Percentiles rank a stretch among this genome's conserved stretches.
These are phyloP conservation scores for Clathrus columnatus DNA, from an alignment of 768 basidiomycete species.

Conservation along the genomic window DNA sequence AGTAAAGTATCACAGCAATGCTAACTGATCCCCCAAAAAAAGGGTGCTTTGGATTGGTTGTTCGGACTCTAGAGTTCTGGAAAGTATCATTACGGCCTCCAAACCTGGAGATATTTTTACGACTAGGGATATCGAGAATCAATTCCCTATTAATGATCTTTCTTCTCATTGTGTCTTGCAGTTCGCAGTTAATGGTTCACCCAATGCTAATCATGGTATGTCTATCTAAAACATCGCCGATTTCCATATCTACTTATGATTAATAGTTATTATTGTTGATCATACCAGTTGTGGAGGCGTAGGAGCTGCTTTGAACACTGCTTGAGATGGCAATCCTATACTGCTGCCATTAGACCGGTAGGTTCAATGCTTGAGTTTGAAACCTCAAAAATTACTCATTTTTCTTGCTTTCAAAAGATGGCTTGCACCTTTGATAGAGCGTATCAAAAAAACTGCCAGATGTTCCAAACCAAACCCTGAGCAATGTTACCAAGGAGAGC, in stretches of 20 bases:
- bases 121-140: background rate
- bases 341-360: no score
- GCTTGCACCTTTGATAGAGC: no score
- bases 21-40: no score
- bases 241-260: background rate
- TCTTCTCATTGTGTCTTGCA: background rate
- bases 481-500: no score
- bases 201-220: background rate
- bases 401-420: no score
- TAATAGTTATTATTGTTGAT: conserved; percentile 2
- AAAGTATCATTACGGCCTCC: background rate
- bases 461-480: no score
- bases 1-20: no score
- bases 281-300: conserved; percentile 1
- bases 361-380: no score
- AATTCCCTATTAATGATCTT: background rate
- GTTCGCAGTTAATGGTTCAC: background rate
- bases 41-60: conserved; percentile 8
- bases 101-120: conserved; percentile 1
- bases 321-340: background rate
- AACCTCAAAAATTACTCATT: no score
- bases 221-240: background rate
- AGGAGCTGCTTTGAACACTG: background rate
- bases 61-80: conserved; percentile 1
- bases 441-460: no score